phyloP scores from a whole-genome alignment of 116 monocot species.

The Zostera marina region DNA sequence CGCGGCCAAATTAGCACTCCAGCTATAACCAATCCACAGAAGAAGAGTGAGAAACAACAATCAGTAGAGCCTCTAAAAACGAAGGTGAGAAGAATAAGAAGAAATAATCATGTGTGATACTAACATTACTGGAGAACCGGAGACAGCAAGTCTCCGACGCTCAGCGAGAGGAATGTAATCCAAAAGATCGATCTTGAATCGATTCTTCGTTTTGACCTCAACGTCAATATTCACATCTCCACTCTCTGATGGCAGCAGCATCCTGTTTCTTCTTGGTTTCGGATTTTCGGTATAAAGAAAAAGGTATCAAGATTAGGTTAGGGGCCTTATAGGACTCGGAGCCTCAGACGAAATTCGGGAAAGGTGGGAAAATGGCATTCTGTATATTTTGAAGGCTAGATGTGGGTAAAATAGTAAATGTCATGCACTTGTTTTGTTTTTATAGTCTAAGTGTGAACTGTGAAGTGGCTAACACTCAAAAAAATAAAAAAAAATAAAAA shows the following conservation, averaged over 20 bases:
- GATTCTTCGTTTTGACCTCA: background rate
- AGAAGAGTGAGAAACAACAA: too few species aligned
- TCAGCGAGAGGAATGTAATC: constrained; percentile 6
- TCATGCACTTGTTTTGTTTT: too few species aligned
- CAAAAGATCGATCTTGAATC: constrained; percentile 1
- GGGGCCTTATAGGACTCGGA: too few species aligned
- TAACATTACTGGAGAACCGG: background rate
- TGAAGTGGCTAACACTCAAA: too few species aligned
- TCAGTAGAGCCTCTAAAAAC: background rate
- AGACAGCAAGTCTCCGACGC: background rate
- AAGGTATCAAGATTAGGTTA: too few species aligned
- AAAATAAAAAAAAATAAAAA: too few species aligned
- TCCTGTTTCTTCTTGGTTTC: background rate
- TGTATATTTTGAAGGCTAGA: too few species aligned
- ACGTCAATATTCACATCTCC: background rate
- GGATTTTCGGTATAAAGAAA: too few species aligned
- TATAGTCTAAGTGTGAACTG: too few species aligned
- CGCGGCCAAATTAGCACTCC: background rate
- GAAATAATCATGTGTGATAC: background rate
- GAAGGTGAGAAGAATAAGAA: background rate
- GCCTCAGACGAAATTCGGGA: too few species aligned
- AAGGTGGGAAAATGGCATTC: too few species aligned
- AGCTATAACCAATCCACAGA: background rate
- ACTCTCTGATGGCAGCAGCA: background rate
- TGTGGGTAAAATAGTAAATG: too few species aligned